Evolutionary conservation across 441 rosid genomes (phyloP).

Genomic region (Macaranga tanarius): DNA sequence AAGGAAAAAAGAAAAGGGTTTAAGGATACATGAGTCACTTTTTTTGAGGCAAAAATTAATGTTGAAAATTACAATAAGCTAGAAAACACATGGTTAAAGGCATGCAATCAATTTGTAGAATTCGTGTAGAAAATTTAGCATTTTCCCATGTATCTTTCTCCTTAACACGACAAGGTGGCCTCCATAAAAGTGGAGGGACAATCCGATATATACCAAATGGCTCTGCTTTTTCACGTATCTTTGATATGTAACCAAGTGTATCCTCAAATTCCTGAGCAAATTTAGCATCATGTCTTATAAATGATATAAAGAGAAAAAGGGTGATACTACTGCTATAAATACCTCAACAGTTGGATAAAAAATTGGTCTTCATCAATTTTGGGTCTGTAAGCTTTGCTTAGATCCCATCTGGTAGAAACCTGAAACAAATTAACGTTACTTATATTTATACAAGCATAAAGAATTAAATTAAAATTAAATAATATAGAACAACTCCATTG

Average conservation of each 20-base stretch:
- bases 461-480: not conserved
- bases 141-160: conserved; percentile 61
- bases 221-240: conserved; percentile 73
- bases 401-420: conserved; percentile 81
- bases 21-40: no score
- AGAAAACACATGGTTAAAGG: no score
- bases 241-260: conserved; percentile 81
- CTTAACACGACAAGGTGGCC: conserved; percentile 74
- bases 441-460: conserved; percentile 6
- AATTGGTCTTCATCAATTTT: conserved; percentile 73
- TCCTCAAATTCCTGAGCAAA: conserved; percentile 79
- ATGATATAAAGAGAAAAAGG: conserved; percentile 2
- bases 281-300: conserved; percentile 19
- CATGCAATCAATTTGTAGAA: conserved; percentile 86
- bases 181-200: conserved; percentile 86
- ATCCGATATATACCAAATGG: conserved; percentile 88
- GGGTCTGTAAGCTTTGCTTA: conserved; percentile 72
- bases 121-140: conserved; percentile 81
- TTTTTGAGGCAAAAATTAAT: no score
- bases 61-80: no score
- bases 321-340: conserved; percentile 24
- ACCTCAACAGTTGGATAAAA: conserved; percentile 89
- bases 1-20: no score
- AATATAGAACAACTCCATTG: not conserved
- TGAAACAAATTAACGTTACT: conserved; percentile 33